These are phyloP conservation scores for Leccinum longicurvipes DNA, from an alignment of 768 basidiomycete genomes.

Conservation along the genomic window DNA sequence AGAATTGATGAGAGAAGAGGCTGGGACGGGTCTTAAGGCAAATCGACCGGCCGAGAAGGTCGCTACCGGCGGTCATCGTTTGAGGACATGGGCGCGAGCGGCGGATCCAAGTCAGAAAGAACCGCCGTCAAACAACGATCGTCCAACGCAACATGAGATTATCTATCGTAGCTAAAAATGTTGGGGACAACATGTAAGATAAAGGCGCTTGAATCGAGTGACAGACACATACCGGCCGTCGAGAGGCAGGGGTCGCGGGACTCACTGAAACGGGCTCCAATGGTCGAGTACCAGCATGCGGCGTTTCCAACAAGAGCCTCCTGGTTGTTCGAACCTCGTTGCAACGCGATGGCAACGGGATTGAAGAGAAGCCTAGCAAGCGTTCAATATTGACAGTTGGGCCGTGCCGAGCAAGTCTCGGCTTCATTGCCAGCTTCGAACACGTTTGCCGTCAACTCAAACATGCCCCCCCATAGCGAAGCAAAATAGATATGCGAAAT, in stretches of 20 bases:
- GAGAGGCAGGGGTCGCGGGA: background rate
- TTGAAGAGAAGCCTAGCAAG: background rate
- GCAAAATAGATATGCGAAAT: constrained; percentile 22
- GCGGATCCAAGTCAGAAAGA: constrained; percentile 5
- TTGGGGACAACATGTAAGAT: background rate
- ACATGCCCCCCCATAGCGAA: no score
- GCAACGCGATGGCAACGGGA: background rate
- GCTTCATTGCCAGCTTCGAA: no score
- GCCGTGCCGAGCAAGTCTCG: no score
- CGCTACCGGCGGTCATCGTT: background rate
- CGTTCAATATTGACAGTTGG: background rate
- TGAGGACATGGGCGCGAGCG: background rate
- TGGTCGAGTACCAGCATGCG: background rate
- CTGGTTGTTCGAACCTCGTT: background rate
- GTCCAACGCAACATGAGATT: background rate
- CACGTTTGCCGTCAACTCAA: no score
- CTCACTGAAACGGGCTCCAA: background rate
- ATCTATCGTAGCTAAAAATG: background rate
- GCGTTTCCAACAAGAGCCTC: background rate
- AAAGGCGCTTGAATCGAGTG: background rate
- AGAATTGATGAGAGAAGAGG: background rate
- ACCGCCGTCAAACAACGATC: background rate
- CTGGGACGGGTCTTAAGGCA: background rate
- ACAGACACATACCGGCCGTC: background rate
- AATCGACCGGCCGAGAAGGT: background rate